Base-by-base conservation (phyloP, 306 rosid species). In the Fragaria iinumae region DNA sequence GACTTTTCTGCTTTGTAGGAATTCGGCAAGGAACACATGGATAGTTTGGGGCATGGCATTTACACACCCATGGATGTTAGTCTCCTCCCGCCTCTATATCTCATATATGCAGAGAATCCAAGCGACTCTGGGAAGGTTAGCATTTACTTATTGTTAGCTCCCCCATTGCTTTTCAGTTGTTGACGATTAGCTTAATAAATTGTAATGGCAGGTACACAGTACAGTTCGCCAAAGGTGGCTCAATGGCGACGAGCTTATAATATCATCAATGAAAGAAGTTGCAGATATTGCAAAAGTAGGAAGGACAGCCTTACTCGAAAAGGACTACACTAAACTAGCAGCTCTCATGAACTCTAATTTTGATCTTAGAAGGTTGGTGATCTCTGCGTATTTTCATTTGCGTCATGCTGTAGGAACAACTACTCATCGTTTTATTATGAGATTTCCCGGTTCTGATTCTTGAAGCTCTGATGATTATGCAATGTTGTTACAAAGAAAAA, bases 101-200 rank as follows among this genome's bases (percentile, higher is more conserved):
- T 92, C 72, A 84, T 95, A 60, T 90, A 92, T 82, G 92, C 91
- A 0, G 86, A 81, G 73, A 95, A 95, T 91, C 97, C 97, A 73
- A 95, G 99, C 78, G 99, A 95, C 87, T 95, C 99, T 49, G 97
- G 97, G 72, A 95, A 95, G 97, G 99, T 92, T 67, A 74, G 89
- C 25, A 7, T 75, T 69, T 69, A 56, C 73, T 16, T 6, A 34
- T 68, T 38, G 18, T 2, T 45, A 43, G 53, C 69, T 72, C 71
- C 47, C 32, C 21, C 45, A 27, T 41, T 66, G 69, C 39, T 71
- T 64, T 73, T 34, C 27, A 6, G 55, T 47, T 16, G 6, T 44
- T 20, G 60, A 18, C 36, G 76, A 77, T 18, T 11, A 53, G 68
- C 27, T 21, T 20, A 53, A 65, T 36, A 2, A 20, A 1, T 17